Percentiles rank a stretch among this genome's conserved stretches.
These are phyloP conservation scores for Eimeria tenella DNA, from an alignment of 169 alveolate species.

Conservation along the genomic window DNA sequence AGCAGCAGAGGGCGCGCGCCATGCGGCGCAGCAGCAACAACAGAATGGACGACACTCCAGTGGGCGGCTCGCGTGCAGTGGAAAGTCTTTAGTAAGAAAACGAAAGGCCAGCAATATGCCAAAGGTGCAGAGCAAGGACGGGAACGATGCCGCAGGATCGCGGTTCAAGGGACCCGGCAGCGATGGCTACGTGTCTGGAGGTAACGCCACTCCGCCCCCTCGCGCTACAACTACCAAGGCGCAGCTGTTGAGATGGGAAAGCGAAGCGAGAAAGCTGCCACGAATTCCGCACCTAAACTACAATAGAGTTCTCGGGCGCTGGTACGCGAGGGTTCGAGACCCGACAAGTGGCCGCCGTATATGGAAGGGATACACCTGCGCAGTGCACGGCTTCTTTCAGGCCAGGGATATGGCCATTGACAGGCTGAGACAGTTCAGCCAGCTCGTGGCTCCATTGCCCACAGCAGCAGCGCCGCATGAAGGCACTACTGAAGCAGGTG, in stretches of 20 bases:
- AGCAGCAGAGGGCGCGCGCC: constrained; percentile 28
- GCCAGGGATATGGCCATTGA: constrained; percentile 80
- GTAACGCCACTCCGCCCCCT: constrained; percentile 46
- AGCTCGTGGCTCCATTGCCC: constrained; percentile 53
- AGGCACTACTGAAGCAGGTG: constrained; percentile 6
- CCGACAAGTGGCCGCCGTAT: constrained; percentile 76
- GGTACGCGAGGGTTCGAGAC: constrained; percentile 79
- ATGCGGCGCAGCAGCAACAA: background rate
- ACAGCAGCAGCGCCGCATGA: background rate
- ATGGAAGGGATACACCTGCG: constrained; percentile 80
- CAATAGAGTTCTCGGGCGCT: constrained; percentile 79
- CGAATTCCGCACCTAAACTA: constrained; percentile 77
- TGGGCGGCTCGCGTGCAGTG: constrained; percentile 22
- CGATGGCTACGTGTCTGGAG: constrained; percentile 44
- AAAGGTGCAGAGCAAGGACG: constrained; percentile 57
- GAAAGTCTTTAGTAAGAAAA: constrained; percentile 50
- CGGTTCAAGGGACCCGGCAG: background rate
- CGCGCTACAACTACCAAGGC: constrained; percentile 72
- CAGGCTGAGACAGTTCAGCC: constrained; percentile 70
- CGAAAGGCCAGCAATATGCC: constrained; percentile 46
- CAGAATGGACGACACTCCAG: constrained; percentile 4
- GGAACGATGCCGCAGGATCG: background rate
- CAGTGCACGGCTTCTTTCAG: constrained; percentile 77
- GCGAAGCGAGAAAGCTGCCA: constrained; percentile 74
- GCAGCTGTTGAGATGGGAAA: constrained; percentile 77